A percentile compares a stretch with the other conserved stretches of the same genome.
These are phyloP conservation scores for Triangularia setosa DNA, from an alignment of 2,329 filamentous ascomycete species.

Conservation along the genomic window DNA sequence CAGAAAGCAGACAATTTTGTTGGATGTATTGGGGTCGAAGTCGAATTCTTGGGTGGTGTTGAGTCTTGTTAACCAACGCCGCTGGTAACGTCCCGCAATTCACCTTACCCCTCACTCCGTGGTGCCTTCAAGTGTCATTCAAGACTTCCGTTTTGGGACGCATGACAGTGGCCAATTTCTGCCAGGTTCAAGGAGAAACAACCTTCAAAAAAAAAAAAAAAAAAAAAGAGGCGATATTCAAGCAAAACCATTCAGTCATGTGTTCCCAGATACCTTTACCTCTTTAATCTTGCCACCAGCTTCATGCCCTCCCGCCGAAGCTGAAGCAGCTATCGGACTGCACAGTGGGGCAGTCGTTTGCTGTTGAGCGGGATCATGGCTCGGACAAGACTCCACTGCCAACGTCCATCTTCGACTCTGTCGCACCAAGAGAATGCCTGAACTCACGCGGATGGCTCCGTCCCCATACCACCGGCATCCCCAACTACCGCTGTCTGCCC, in stretches of 20 bases:
- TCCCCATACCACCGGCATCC: not conserved
- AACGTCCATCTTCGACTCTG: not conserved
- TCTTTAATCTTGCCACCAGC: slow-evolving; percentile 1
- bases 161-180: slow-evolving; percentile 6
- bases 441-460: not conserved
- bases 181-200: not conserved
- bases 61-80: not conserved
- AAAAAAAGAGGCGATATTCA: too few species aligned
- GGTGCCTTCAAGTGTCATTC: not conserved
- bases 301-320: not conserved
- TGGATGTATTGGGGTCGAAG: too few species aligned
- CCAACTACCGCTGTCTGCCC: not conserved
- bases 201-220: too few species aligned
- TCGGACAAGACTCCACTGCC: not conserved
- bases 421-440: not conserved
- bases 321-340: not conserved
- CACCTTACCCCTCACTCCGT: not conserved
- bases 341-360: not conserved
- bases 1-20: too few species aligned
- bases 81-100: not conserved
- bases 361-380: not conserved
- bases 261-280: too few species aligned
- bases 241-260: not conserved
- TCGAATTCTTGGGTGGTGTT: not conserved
- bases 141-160: not conserved